Base-by-base conservation (phyloP, 106 monocot genomes). In the Triglochin maritima region DNA sequence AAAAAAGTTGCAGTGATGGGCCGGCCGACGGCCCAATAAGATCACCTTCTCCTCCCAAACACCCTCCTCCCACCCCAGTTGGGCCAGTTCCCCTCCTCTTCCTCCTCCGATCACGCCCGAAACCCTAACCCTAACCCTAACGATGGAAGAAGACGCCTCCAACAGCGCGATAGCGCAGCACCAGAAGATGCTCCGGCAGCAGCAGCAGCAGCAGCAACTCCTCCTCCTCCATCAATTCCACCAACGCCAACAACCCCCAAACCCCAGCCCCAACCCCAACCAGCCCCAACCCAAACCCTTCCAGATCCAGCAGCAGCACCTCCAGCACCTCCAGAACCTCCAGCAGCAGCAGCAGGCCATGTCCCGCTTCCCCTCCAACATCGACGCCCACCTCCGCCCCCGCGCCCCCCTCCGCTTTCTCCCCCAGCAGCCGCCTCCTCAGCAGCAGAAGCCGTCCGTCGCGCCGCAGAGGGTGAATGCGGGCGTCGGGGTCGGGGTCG, bases 361-460 rank as follows among this genome's bases (percentile, higher is more conserved):
- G 43, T 83, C 86, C 6, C 83, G 89, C n/a, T 89, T 93, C 60
- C 93, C 93, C 4, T 93, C 93, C 75, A 93, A 93, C 79, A 93
- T 93, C 76, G 90, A 90, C 80, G 86, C 82, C 49, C 93, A 89
- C 64, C 84, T 79, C 56, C 93, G 93, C 3, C 55, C 88, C 4
- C 93, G 88, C 56, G 66, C 86, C 70, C 88, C 88, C 9, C 79
- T 79, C 51, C 72, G 72, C 69, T 84, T 73, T 29, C 61, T 80
- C 51, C 72, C 77, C 16, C 79, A 77, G 48, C 82, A 87, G 55
- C 80, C 72, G 63, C 83, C 67, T 43, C 80, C 54, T n/a, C n/a
- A n/a, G 44, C 61, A 65, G 6, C 71, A 66, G 65, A 66, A 68
- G 7, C 48, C 63, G 62, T 44, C 47, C 15, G n/a, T 67, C 56